Evolutionary conservation across 2,329 filamentous ascomycete genomes (phyloP), one percentile per base, ranked within the genome.

Genomic region (Claviceps monticola): DNA sequence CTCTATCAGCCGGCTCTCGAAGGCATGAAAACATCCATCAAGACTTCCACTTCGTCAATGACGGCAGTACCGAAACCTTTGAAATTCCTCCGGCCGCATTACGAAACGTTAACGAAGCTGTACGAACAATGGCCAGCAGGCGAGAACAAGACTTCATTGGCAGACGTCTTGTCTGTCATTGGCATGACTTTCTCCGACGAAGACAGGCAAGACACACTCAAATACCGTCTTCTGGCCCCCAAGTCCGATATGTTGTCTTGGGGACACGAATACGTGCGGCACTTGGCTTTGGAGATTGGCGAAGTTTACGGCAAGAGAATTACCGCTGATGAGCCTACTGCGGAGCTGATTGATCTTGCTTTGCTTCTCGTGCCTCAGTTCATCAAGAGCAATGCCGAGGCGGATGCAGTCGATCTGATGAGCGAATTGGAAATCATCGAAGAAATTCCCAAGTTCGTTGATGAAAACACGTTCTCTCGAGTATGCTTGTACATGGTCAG

Each of bases 151-250:
- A 88, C 84, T 55, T 80, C 89, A 3, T 74, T 98, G 57, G 94
- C 93, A 46, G 94, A 98, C 71, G 93, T 95, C 60, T 75, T 98
- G 49, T 98, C 93, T 14, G 93, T 98, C 48, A 86, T 98, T 60
- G 93, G 91, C 56, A 98, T 98, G 93, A 98, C 93, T 51, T 96
- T 91, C 67, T 95, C 91, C 48, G 91, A 97, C 64, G 93, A 97
- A 70, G 88, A 95, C 62, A 83, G 88, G 67, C 82, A 95, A 69
- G 93, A 98, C 68, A 96, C 93, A 48, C 79, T 98, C 62, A 97
- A 95, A 71, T 98, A 93, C 74, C 83, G 93, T 58, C 78, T 98
- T 49, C 78, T 96, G 55, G 85, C 91, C 38, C 89, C 90, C 34
- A 87, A 89, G 41, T 83, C 89, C 66, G 93, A 98, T 68, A 88